Base-by-base conservation (phyloP, 2,329 filamentous ascomycete species). In the Diaporthe sp. region DNA sequence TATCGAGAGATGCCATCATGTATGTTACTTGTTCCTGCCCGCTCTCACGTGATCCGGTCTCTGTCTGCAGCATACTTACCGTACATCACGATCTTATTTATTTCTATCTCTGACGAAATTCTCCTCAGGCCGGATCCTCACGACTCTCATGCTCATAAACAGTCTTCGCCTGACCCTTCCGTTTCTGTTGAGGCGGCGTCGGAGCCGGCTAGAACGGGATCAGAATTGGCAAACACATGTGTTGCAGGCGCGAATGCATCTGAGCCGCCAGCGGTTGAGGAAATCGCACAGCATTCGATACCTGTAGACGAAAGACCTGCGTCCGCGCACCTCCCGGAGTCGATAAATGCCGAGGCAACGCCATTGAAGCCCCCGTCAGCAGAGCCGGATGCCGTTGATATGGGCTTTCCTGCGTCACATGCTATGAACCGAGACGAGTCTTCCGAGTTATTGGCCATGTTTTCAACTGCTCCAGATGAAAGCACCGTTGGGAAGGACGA, bases 11-110 rank as follows among this genome's bases (percentile, higher is more conserved):
- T 37, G 61, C 69, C 55, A 19, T 58, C 39, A 67, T 62, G 80
- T 81, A 78, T 76, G 80, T 80, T 34, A 4, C 46, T 31, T n/a
- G 19, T 37, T 44, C 25, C 34, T 37, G 22, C 28, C 25, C 19
- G 51, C 13, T 31, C 49, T 71, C 49, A 53, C 65, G 62, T 75
- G 61, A 75, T 49, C 25, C 72, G 17, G 17, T 17, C n/a, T 37
- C 31, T 25, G n/a, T 42, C 31, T 31, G n/a, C 22, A 28, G 58
- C 8, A 22, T 28, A 22, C 12, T 31, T 19, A 10, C 42, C 13
- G 39, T 17, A 13, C 49, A 10, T 34, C 44, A 28, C 34, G 17
- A 65, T 67, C 7, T 39, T 37, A 39, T 39, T 34, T 25, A n/a
- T 7, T 37, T 31, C 42, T 34, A n/a, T 28, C 19, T 70, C 70